Conservation (phyloP, 1,284 basidiomycete genomes). For the Athelia sp. region DNA sequence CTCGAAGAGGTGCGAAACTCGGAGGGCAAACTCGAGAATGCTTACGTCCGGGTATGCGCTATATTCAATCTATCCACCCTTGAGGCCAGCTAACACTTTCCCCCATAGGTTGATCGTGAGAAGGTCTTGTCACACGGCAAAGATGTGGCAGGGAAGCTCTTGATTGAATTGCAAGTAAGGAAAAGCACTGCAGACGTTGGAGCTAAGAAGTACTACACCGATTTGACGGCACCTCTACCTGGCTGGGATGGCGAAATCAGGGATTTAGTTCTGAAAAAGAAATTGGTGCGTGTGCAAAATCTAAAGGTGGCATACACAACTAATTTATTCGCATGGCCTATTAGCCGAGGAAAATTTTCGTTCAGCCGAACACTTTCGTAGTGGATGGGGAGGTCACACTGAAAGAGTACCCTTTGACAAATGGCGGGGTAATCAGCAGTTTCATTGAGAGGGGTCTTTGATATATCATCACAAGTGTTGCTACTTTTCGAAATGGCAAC, state of each 20-base stretch:
- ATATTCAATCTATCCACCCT: neutral
- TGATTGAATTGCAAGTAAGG: conserved; percentile 74
- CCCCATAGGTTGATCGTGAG: conserved; percentile 59
- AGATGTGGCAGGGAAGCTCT: conserved; percentile 62
- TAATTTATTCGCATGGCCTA: conserved; percentile 2
- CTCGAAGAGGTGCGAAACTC: conserved; percentile 62
- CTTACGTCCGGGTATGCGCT: conserved; percentile 58
- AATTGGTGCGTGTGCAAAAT: conserved; percentile 46
- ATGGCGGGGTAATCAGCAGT: conserved; percentile 71
- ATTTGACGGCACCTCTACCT: conserved; percentile 64
- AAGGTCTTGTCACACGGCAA: conserved; percentile 62
- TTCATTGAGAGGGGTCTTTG: conserved; percentile 70
- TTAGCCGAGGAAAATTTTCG: conserved; percentile 79
- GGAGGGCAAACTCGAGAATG: conserved; percentile 57
- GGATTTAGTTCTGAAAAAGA: conserved; percentile 73
- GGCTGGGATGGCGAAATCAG: conserved; percentile 75
- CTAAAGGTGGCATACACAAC: neutral
- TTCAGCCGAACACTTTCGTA: conserved; percentile 74
- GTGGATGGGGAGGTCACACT: conserved; percentile 61
- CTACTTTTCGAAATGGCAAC: too few species aligned
- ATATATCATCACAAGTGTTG: conserved; percentile 4
- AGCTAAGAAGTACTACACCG: conserved; percentile 68
- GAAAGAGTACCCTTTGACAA: conserved; percentile 72
- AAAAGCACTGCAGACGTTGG: conserved; percentile 81
- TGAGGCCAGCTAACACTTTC: conserved; percentile 1